Evolutionary conservation across 2,329 filamentous ascomycete species (phyloP).

Genomic region (Ceratocystis lukuohia): DNA sequence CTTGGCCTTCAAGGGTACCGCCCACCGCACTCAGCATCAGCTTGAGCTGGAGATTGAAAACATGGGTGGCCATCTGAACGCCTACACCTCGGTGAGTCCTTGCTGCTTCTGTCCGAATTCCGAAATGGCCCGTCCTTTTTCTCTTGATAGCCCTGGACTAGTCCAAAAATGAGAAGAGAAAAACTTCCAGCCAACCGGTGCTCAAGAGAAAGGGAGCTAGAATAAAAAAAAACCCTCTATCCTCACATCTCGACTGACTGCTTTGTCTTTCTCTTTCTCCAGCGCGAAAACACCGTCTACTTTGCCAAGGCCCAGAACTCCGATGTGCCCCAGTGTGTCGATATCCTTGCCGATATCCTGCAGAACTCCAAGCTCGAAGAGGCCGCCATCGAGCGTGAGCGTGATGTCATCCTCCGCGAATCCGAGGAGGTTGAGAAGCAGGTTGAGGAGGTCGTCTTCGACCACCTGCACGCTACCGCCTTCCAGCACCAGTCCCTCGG

Average conservation of each 20-base stretch:
- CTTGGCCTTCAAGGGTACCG: constrained; percentile 98
- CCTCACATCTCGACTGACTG: constrained; percentile 15
- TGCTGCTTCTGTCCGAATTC: constrained; percentile 13
- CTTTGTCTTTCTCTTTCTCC: constrained; percentile 19
- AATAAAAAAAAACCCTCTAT: background rate
- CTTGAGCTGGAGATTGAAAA: constrained; percentile 99
- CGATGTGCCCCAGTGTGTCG: constrained; percentile 89
- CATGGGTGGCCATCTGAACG: constrained; percentile 98
- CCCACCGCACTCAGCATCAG: constrained; percentile 89
- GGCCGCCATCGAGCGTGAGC: constrained; percentile 87
- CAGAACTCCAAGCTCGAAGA: constrained; percentile 98
- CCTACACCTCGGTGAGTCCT: constrained; percentile 86
- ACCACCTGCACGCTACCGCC: constrained; percentile 95
- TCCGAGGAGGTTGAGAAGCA: constrained; percentile 99
- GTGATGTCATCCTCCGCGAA: constrained; percentile 95
- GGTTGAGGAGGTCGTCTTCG: constrained; percentile 97
- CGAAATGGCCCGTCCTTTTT: background rate
- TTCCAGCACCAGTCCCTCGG: constrained; percentile 94
- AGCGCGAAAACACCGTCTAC: constrained; percentile 99
- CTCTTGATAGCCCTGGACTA: background rate
- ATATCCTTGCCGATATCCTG: constrained; percentile 97
- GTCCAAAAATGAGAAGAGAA: background rate
- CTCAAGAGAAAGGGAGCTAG: background rate
- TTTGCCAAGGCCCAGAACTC: constrained; percentile 99
- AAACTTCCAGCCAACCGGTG: background rate